Percentiles rank a stretch among this genome's conserved stretches.
These are phyloP conservation scores for Sorghum bicolor DNA, from an alignment of 176 grass and related monocot species.

Conservation along the genomic window DNA sequence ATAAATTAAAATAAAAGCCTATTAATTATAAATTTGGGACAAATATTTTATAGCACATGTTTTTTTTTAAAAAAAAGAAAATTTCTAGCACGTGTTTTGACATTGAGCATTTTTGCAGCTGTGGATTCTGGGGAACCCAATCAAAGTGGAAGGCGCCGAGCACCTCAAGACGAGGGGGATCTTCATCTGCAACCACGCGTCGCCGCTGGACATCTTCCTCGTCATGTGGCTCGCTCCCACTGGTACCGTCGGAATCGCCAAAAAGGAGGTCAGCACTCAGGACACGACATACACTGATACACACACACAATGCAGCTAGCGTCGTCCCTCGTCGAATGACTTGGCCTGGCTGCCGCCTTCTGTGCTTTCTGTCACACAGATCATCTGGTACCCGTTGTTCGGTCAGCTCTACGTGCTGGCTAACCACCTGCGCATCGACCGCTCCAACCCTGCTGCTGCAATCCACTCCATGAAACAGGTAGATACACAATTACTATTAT, in stretches of 20 bases:
- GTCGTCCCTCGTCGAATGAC: too few species aligned
- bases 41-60: too few species aligned
- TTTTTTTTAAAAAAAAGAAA: too few species aligned
- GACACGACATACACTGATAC: too few species aligned
- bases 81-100: too few species aligned
- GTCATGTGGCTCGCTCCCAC: slow-evolving; percentile 57
- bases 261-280: slow-evolving; percentile 39
- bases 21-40: too few species aligned
- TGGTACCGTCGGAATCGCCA: slow-evolving; percentile 59
- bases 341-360: too few species aligned
- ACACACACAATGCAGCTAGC: too few species aligned
- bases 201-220: slow-evolving; percentile 42
- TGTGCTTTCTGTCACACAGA: slow-evolving; percentile 18
- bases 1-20: too few species aligned
- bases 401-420: slow-evolving; percentile 53
- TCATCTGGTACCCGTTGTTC: slow-evolving; percentile 59
- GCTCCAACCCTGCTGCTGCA: slow-evolving; percentile 44
- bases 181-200: slow-evolving; percentile 59
- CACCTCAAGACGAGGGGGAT: slow-evolving; percentile 45
- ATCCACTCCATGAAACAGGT: slow-evolving; percentile 58
- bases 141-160: slow-evolving; percentile 53
- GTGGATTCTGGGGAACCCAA: slow-evolving; percentile 48
- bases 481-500: too few species aligned
- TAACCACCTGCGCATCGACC: slow-evolving; percentile 59
- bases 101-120: background rate